Base-by-base conservation (phyloP, 2,329 filamentous ascomycete genomes). In the Diaporthe citri region DNA sequence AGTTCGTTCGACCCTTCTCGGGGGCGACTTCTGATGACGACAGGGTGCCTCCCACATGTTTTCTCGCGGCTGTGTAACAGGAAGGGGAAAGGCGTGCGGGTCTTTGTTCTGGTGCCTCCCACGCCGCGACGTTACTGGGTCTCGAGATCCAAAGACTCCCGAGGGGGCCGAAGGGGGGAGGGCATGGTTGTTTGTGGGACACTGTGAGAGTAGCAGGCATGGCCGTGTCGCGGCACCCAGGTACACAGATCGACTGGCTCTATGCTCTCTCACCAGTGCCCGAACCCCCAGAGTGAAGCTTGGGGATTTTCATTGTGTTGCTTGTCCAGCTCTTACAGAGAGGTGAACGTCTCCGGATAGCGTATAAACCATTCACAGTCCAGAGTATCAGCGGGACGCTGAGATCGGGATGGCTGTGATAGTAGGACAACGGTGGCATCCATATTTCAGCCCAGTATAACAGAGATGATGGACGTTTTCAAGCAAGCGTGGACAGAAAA, bases 21-120 rank as follows among this genome's bases (percentile, higher is more conserved):
- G 31, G 12, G 60, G 20, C 60, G 43, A 67, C 43, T 22, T 56
- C 12, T 5, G 46, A 67, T 67, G 64, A 67, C 64, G 64, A 51
- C 46, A 52, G 46, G 8, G 17, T 52, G 64, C 46, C 31, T 67
- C n/a, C 31, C 64, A 67, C 31, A 22, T 36, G 17, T 28, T 41
- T 41, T 13, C 15, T 28, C 25, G 31, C 52, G 41, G 39, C 15
- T 41, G 25, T 64, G 59, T 31, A 46, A 46, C 25, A 46, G 39
- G 39, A 64, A 46, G 31, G 22, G 43, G 46, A 20, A 48, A 31
- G 60, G 60, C 17, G 28, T n/a, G 9, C 17, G 15, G 9, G 31
- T 39, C 36, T 25, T 28, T 20, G 60, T 34, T 2, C 15, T 34
- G 41, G 22, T 64, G 39, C 22, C 41, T 48, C 39, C 12, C 9